Evolutionary conservation across 2,329 filamentous ascomycete genomes (phyloP).

Genomic region (Penicillium paneum): DNA sequence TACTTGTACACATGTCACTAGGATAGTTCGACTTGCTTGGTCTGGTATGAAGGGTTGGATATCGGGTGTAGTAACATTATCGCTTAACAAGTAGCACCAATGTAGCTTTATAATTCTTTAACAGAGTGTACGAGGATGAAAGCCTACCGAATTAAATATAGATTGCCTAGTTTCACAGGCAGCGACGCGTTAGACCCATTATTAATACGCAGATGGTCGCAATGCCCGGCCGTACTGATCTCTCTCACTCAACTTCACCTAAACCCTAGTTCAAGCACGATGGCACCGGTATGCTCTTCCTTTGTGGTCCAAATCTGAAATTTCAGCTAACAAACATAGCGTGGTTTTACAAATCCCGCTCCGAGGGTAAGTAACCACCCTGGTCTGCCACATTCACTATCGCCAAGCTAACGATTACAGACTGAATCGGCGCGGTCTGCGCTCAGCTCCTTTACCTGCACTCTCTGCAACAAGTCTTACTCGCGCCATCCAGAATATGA

Average conservation of each 20-base stretch:
- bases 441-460: slow-evolving; percentile 76
- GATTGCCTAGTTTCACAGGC: neutral
- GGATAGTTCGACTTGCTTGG: neutral
- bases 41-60: neutral
- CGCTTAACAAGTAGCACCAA: neutral
- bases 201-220: neutral
- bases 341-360: slow-evolving; percentile 48
- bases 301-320: neutral
- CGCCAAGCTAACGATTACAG: slow-evolving; percentile 23
- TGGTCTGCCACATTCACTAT: neutral
- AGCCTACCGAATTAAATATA: neutral
- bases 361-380: slow-evolving; percentile 38
- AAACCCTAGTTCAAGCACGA: slow-evolving; percentile 5
- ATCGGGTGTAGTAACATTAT: neutral
- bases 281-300: slow-evolving; percentile 34
- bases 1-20: neutral
- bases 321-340: slow-evolving; percentile 30
- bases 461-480: slow-evolving; percentile 90
- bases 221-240: neutral
- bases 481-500: slow-evolving; percentile 94
- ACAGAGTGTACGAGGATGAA: too few species aligned
- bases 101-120: neutral
- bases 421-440: slow-evolving; percentile 69
- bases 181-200: neutral
- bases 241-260: neutral